Evolutionary conservation across 495 filamentous ascomycete genomes (phyloP).

Genomic region (Melanomma pulvis-pyrius): DNA sequence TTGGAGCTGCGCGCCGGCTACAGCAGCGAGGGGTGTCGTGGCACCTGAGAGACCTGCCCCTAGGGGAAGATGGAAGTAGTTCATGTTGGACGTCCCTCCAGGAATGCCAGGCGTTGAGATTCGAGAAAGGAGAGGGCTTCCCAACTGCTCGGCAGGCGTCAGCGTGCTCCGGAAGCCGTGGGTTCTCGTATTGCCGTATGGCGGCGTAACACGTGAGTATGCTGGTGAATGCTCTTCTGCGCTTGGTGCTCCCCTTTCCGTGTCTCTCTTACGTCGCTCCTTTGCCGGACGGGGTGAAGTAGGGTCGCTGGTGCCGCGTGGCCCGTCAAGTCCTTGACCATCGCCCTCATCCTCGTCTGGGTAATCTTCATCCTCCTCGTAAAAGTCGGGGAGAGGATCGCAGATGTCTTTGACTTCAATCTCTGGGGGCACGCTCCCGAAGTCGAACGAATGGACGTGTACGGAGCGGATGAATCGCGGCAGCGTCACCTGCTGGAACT

Average conservation of each 20-base stretch:
- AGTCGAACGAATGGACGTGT: constrained; percentile 89
- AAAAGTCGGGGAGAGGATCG: constrained; percentile 93
- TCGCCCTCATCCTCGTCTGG: constrained; percentile 42
- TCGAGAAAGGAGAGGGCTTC: constrained; percentile 57
- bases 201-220: constrained; percentile 16
- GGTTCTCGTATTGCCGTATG: constrained; percentile 31
- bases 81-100: constrained; percentile 82
- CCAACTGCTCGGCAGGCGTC: constrained; percentile 35
- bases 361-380: constrained; percentile 72
- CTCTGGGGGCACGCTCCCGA: constrained; percentile 78
- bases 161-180: constrained; percentile 32
- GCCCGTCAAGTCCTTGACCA: constrained; percentile 28
- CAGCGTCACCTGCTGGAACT: constrained; percentile 87
- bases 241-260: constrained; percentile 6
- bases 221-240: constrained; percentile 1
- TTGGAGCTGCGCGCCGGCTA: constrained; percentile 68
- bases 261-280: constrained; percentile 24
- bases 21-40: constrained; percentile 83
- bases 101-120: constrained; percentile 76
- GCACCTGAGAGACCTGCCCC: constrained; percentile 77
- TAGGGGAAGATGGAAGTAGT: constrained; percentile 87
- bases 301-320: constrained; percentile 14
- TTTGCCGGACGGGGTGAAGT: constrained; percentile 28
- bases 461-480: constrained; percentile 97
- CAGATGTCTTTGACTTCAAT: constrained; percentile 95